These are phyloP conservation scores for Corinectria fuckeliana DNA, from an alignment of 2,329 filamentous ascomycete species.

Conservation along the genomic window DNA sequence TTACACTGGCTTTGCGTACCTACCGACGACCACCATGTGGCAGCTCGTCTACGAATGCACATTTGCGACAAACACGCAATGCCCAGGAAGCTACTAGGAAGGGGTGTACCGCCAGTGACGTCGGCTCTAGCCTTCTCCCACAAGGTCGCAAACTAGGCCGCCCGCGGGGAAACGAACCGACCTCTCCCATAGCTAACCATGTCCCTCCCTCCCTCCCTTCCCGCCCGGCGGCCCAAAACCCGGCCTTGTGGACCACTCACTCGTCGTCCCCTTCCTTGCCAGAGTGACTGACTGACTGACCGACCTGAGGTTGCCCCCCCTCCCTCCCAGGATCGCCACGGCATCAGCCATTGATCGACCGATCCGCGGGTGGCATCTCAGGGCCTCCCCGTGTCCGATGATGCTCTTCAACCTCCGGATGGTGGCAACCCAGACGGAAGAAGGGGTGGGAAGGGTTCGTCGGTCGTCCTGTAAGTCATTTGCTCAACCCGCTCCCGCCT, in stretches of 20 bases:
- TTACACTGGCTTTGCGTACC: slow-evolving; percentile 24
- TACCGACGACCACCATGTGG: neutral
- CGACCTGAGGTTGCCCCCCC: neutral
- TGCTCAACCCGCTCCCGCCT: slow-evolving; percentile 12
- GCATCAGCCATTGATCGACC: slow-evolving; percentile 15
- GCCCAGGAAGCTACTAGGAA: neutral
- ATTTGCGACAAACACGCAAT: no score
- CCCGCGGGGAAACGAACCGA: neutral
- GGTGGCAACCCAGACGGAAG: neutral
- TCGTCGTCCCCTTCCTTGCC: slow-evolving; percentile 23
- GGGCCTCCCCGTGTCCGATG: neutral
- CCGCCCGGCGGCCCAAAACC: slow-evolving; percentile 32
- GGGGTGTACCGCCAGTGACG: slow-evolving; percentile 1
- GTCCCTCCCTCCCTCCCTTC: neutral
- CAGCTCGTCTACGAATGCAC: neutral
- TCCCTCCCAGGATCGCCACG: slow-evolving; percentile 10
- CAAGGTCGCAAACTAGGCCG: neutral
- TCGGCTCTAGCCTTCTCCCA: neutral
- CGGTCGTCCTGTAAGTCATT: slow-evolving; percentile 23
- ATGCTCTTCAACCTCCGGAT: neutral
- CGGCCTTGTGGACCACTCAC: slow-evolving; percentile 28
- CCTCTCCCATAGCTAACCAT: neutral
- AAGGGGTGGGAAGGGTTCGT: neutral
- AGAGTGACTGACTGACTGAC: slow-evolving; percentile 1
- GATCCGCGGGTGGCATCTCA: slow-evolving; percentile 6